A percentile compares a stretch with the other conserved stretches of the same genome.
These are phyloP conservation scores for Leptomonas pyrrhocoris DNA, from an alignment of 208 protist species.

Conservation along the genomic window DNA sequence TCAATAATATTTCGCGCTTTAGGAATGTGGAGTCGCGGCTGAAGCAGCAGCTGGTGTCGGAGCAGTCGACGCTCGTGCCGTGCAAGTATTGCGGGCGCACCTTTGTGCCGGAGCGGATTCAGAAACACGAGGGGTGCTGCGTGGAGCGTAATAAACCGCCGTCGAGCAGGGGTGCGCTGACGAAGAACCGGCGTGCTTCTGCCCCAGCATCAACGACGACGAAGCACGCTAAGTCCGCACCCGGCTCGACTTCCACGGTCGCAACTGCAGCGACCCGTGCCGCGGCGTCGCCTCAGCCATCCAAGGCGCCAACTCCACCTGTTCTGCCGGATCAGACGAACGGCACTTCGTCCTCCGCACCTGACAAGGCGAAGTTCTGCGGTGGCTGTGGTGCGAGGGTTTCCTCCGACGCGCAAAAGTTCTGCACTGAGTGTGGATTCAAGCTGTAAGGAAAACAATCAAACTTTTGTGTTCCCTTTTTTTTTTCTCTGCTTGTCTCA, in stretches of 20 bases:
- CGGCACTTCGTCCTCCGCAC: no score
- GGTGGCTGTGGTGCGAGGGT: constrained; percentile 66
- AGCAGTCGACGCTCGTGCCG: constrained; percentile 37
- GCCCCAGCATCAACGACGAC: constrained; percentile 1
- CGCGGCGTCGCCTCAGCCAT: no score
- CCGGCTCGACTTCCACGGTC: not conserved
- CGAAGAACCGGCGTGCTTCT: constrained; percentile 1
- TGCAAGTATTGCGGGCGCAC: constrained; percentile 78
- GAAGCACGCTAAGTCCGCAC: constrained; percentile 7
- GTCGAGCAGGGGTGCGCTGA: constrained; percentile 4
- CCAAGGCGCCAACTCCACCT: no score
- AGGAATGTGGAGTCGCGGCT: constrained; percentile 79
- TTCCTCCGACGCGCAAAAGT: constrained; percentile 32
- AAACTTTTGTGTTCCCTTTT: constrained; percentile 1
- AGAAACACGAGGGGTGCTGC: constrained; percentile 86
- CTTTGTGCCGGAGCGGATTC: constrained; percentile 74
- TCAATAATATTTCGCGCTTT: constrained; percentile 85
- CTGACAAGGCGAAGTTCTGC: constrained; percentile 52
- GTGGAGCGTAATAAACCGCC: constrained; percentile 64
- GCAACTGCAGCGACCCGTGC: not conserved
- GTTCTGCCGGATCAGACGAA: no score
- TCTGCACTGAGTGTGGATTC: constrained; percentile 70
- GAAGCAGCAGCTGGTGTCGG: constrained; percentile 39
- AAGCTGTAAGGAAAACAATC: constrained; percentile 42
- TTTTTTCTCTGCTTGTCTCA: no score